Base-by-base conservation (phyloP, 495 filamentous ascomycete genomes). In the Penicillium nucicola region DNA sequence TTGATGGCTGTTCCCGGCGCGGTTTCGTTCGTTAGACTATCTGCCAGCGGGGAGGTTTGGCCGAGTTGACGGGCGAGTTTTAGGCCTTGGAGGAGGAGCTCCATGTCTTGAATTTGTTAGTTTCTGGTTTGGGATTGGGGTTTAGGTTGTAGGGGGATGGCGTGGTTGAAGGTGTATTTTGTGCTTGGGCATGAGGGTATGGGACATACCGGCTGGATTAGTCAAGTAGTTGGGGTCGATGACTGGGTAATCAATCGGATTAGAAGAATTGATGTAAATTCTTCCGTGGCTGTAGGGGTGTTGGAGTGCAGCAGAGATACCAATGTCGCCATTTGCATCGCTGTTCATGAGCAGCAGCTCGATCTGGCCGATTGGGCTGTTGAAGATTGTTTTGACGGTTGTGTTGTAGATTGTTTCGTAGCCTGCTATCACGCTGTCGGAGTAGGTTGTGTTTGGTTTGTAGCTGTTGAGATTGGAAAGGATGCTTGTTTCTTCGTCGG, bases 11-110 rank as follows among this genome's bases (percentile, higher is more conserved):
- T 28, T 6, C 66, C 66, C 12, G 66, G 66, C 0, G 56, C 25
- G 10, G 46, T 63, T 42, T 69, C 66, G 13, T 30, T 44, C 3
- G 57, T 67, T 20, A 67, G 51, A n/a, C 41, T 63, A 19, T 30
- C 42, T 20, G 50, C 57, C 2, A 74, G 38, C 0, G 64, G 67
- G 6, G 23, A 25, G 9, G 58, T 64, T 51, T 65, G 46, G 33
- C 59, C 64, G 10, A 69, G 23, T 19, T 40, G 17, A 13, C 70
- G 66, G 19, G 62, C 64, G 9, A 71, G 47, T 39, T 66, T 64
- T n/a, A 70, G 46, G n/a, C 66, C 66, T 33, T 57, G 55, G 13
- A 56, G 57, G 7, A 77, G 65, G n/a, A 77, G 57, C 25, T 69
- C 66, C 66, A 35, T 15, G 31, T 12, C 11, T 20, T 51, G 10